Percentiles rank a stretch among this genome's conserved stretches.
Conservation (phyloP, 306 rosid genomes). For the Ceratonia siliqua region DNA sequence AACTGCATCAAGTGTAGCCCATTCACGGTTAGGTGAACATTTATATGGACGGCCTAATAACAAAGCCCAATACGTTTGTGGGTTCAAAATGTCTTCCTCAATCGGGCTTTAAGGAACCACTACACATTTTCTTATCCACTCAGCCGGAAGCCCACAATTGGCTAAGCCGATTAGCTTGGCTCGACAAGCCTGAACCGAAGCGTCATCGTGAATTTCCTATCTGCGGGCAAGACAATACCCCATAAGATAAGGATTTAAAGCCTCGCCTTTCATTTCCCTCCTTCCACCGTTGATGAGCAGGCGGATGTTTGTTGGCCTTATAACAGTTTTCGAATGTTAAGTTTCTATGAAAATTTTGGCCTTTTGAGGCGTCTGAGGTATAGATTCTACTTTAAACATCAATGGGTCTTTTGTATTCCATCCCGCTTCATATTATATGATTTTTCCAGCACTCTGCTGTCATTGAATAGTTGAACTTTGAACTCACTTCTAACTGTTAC, state of each 20-base stretch:
- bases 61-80: too few species aligned
- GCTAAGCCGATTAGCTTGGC: constrained; percentile 7
- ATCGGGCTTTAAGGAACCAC: constrained; percentile 10
- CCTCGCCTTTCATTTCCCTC: constrained; percentile 78
- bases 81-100: neutral
- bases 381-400: constrained; percentile 27
- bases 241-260: constrained; percentile 76
- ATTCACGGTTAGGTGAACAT: too few species aligned
- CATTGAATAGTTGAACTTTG: constrained; percentile 8
- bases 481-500: neutral
- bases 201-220: constrained; percentile 28
- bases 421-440: constrained; percentile 15
- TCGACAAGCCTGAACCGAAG: constrained; percentile 21
- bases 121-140: neutral
- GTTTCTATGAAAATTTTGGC: constrained; percentile 10
- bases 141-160: neutral
- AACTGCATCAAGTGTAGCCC: too few species aligned
- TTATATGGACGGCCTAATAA: too few species aligned
- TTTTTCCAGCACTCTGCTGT: constrained; percentile 21
- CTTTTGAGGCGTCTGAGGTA: constrained; percentile 49
- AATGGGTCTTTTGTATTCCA: constrained; percentile 34
- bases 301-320: neutral
- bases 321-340: constrained; percentile 18
- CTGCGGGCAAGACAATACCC: constrained; percentile 22
- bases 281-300: constrained; percentile 29